Base-by-base conservation (phyloP, 2,329 filamentous ascomycete species). In the Fusarium napiforme region DNA sequence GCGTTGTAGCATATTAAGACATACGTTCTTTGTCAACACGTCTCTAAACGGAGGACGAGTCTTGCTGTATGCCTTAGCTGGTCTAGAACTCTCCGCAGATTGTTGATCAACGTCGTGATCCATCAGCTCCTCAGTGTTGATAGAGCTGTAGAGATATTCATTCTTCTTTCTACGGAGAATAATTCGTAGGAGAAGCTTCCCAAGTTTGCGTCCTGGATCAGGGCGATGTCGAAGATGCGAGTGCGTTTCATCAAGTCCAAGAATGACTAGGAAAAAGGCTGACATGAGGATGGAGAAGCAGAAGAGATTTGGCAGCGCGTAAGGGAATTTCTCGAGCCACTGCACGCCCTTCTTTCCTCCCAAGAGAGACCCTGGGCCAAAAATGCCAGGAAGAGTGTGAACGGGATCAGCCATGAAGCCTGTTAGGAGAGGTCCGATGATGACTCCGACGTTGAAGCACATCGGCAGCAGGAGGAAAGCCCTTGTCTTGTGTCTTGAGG, bases 391-490 rank as follows among this genome's bases (percentile, higher is more conserved):
- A 84, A 80, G 91, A 91, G 79, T 91, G 85, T 39, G 84, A 71
- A 26, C 90, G 3, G 93, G 93, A 59, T 93, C 87, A 30, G 92
- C 90, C 4, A 96, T 85, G 3, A 86, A 84, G 60, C 93, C 93
- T 49, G 93, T 92, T 21, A 94, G 78, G 23, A 93, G 78, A 8
- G 93, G 92, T 0, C 93, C 93, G 5, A 94, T 60, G 68, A 94
- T 90, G 52, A 95, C 90, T 4, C 93, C 93, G 9, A 95, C 59
- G 74, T 95, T 95, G 21, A 91, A 91, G 1, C 88, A 86, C 79
- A 96, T 93, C 23, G 93, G 92, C 73, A 95, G 93, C 80, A 90
- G 91, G 75, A 91, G 90, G 77, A 95, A 96, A 0, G 91, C 90
- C 49, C 88, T 84, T 0, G 93, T 92, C 80, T 95, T 92, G 1